These are phyloP conservation scores for Piromyces sp. DNA, from an alignment of 192 early-diverging fungal genomes.

Conservation along the genomic window DNA sequence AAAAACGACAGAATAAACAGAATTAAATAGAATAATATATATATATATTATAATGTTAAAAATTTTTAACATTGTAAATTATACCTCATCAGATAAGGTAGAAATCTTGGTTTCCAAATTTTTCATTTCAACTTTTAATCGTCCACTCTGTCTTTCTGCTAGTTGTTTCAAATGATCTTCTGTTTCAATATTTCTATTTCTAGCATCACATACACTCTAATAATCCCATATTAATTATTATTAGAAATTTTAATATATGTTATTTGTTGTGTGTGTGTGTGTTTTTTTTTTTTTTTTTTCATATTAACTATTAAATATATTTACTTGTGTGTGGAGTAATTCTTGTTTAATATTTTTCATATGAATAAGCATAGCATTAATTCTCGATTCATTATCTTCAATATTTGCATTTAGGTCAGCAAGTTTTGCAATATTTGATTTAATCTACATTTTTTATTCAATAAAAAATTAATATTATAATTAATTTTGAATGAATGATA, in stretches of 20 bases:
- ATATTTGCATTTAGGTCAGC: conserved; percentile 13
- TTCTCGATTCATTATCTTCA: conserved; percentile 29
- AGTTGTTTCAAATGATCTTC: conserved; percentile 42
- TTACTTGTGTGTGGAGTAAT: conserved; percentile 27
- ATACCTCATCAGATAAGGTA: conserved; percentile 26
- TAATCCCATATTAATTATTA: too few relatives aligned
- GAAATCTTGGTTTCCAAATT: conserved; percentile 30
- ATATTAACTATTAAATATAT: not conserved
- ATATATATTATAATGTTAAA: too few relatives aligned
- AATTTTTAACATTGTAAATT: too few relatives aligned
- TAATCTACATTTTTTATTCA: conserved; percentile 11
- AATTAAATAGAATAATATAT: too few relatives aligned
- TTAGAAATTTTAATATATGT: too few relatives aligned
- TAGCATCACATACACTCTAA: conserved; percentile 21
- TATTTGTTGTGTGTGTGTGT: too few relatives aligned
- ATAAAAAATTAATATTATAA: not conserved
- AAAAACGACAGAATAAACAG: too few relatives aligned
- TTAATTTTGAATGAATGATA: too few relatives aligned
- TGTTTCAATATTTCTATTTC: conserved; percentile 33
- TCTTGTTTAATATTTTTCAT: conserved; percentile 40
- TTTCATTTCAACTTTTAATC: conserved; percentile 25
- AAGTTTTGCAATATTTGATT: conserved; percentile 14
- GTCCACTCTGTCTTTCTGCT: conserved; percentile 29
- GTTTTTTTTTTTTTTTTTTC: conserved; percentile 11
- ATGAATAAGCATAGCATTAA: conserved; percentile 24